Base-by-base conservation (phyloP, 202 grass and related monocot species). In the Tripidium arundinaceum region DNA sequence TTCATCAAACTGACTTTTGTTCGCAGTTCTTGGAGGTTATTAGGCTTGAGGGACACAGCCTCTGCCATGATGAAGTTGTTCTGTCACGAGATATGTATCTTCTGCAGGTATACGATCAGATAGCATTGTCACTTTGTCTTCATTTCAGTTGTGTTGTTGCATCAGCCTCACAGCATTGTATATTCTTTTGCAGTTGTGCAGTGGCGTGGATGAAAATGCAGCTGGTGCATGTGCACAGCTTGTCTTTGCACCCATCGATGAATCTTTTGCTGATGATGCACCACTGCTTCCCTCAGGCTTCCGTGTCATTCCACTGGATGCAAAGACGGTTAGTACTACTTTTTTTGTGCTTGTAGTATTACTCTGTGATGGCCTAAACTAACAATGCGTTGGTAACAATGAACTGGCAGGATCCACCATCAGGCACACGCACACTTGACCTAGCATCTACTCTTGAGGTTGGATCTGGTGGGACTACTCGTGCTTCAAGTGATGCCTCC, bases 221-320 rank as follows among this genome's bases (percentile, higher is more conserved):
- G 84, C 87, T 26, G 97, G 97, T 79, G 88, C 92, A 27, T 99
- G 92, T 75, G 81, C 90, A 11, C 90, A 96, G 87, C 92, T 99
- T 76, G 90, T 96, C 1, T 99, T 99, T 91, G 92, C 97, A 42
- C 97, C 93, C 16, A 99, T 99, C 63, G 97, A 99, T 79, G 97
- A 96, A 87, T 93, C 90, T 66, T 99, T 99, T 33, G 86, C 90
- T 83, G 88, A 93, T 85, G 96, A 99, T 70, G 88, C 88, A 14
- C 90, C 92, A 27, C 70, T 99, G 16, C 83, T 99, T n/a, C 88
- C 96, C 1, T 99, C 92, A 0, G 96, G 96, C n/a, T 99, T 99
- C 81, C 90, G 92, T 42, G 88, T 99, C 25, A 99, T 91, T 75
- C 96, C 92, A 11, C 75, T 99, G 45, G 92, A 99, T 70, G 65